These are phyloP conservation scores for Neurospora sp. DNA, from an alignment of 495 filamentous ascomycete genomes.

Conservation along the genomic window DNA sequence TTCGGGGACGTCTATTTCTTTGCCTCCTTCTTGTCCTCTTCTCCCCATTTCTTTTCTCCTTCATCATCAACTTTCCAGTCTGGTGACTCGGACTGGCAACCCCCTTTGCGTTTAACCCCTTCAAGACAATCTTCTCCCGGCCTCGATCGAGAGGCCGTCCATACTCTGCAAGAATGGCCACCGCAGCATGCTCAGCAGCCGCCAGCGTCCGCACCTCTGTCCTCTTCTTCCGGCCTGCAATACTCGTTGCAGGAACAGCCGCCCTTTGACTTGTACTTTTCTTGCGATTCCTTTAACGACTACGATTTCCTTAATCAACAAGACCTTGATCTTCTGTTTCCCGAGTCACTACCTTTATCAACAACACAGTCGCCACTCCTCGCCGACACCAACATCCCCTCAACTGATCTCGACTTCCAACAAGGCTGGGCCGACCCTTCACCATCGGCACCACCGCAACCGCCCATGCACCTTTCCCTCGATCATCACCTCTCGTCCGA, in stretches of 20 bases:
- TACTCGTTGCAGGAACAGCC: background rate
- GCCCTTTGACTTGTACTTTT: background rate
- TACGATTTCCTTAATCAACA: background rate
- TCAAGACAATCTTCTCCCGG: slow-evolving; percentile 1
- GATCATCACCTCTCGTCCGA: background rate
- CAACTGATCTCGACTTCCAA: too few relatives aligned
- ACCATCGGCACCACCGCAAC: background rate
- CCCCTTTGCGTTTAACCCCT: background rate
- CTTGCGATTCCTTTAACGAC: background rate
- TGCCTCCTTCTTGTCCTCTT: background rate
- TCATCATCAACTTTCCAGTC: background rate
- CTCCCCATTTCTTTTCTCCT: background rate
- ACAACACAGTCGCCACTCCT: background rate
- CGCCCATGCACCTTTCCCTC: background rate
- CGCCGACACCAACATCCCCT: background rate
- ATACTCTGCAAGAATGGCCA: slow-evolving; percentile 20
- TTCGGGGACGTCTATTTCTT: background rate
- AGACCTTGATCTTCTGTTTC: background rate
- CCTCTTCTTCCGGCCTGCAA: slow-evolving; percentile 4
- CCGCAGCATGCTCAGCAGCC: slow-evolving; percentile 13
- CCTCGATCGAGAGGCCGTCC: slow-evolving; percentile 15
- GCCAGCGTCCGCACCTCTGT: slow-evolving; percentile 1
- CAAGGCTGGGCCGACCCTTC: background rate
- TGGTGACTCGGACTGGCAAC: background rate
- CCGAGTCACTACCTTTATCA: background rate